A percentile compares a stretch with the other conserved stretches of the same genome.
These are phyloP conservation scores for Malassezia sp. DNA, from an alignment of 1,284 basidiomycete genomes.

Conservation along the genomic window DNA sequence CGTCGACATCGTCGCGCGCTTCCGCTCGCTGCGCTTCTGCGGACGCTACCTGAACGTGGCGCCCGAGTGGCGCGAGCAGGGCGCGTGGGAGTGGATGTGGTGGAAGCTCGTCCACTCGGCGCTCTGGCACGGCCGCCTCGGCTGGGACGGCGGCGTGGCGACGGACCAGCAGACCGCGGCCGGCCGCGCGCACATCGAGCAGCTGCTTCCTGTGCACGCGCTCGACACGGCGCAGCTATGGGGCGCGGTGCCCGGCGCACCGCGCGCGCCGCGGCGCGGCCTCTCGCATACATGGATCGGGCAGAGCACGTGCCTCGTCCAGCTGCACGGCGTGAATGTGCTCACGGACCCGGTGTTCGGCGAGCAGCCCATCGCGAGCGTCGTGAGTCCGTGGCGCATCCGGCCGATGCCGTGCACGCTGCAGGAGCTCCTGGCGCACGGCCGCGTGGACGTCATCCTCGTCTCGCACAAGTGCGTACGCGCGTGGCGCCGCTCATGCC, in stretches of 20 bases:
- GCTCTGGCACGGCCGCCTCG: conserved; percentile 28
- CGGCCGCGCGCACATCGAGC: conserved; percentile 20
- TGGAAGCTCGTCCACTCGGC: conserved; percentile 27
- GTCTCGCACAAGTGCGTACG: conserved; percentile 49
- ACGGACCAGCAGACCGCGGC: conserved; percentile 20
- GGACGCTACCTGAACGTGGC: conserved; percentile 47
- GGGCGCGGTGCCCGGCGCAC: no score
- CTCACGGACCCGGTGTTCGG: conserved; percentile 51
- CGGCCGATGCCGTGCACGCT: conserved; percentile 48
- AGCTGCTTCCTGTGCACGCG: conserved; percentile 23
- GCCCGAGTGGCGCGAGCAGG: conserved; percentile 51
- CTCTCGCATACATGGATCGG: conserved; percentile 26
- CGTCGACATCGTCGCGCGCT: conserved; percentile 47
- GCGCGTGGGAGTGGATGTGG: conserved; percentile 42
- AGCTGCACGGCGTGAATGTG: conserved; percentile 49
- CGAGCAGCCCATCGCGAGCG: conserved; percentile 47
- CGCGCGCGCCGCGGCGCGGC: not conserved
- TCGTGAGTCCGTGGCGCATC: conserved; percentile 48
- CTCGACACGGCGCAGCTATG: conserved; percentile 24
- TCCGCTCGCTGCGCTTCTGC: conserved; percentile 25
- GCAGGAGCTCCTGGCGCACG: conserved; percentile 40
- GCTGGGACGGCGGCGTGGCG: conserved; percentile 41
- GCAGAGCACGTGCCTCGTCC: conserved; percentile 47
- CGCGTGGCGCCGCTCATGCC: not conserved
- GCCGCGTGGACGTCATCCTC: conserved; percentile 48